These are phyloP conservation scores for Incumbomyces delicatus DNA, from an alignment of 2,329 filamentous ascomycete genomes.

Conservation along the genomic window DNA sequence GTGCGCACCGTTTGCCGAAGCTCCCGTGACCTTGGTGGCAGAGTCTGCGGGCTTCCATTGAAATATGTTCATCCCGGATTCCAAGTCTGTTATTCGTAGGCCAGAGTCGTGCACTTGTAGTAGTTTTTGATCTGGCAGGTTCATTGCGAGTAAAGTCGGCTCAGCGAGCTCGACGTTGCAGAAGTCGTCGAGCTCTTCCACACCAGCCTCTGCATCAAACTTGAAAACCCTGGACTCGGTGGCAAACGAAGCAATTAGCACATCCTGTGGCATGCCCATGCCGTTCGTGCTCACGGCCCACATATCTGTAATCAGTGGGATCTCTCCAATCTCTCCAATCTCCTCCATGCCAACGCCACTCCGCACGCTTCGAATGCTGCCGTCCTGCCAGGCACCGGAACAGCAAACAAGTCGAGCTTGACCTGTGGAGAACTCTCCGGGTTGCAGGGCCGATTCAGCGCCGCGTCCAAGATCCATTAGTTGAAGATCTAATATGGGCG, in stretches of 20 bases:
- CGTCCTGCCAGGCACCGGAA: constrained; percentile 81
- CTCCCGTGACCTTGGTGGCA: constrained; percentile 58
- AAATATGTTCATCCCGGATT: constrained; percentile 36
- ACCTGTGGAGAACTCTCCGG: constrained; percentile 87
- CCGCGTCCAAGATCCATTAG: constrained; percentile 93
- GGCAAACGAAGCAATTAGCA: constrained; percentile 68
- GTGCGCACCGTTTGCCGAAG: constrained; percentile 61
- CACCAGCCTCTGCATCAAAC: constrained; percentile 63
- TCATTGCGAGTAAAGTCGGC: constrained; percentile 62
- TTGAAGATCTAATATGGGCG: constrained; percentile 83
- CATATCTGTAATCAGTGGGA: constrained; percentile 62
- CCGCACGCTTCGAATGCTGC: constrained; percentile 77
- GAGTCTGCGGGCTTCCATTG: constrained; percentile 36
- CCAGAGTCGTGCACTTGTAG: constrained; percentile 65
- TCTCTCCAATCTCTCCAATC: constrained; percentile 67
- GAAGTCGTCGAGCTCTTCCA: constrained; percentile 78
- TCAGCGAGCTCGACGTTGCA: constrained; percentile 59
- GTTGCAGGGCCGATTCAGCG: constrained; percentile 59
- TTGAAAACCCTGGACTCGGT: constrained; percentile 74
- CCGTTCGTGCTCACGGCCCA: constrained; percentile 55
- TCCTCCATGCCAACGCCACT: constrained; percentile 92
- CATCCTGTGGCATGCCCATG: constrained; percentile 48
- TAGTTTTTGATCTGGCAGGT: constrained; percentile 53
- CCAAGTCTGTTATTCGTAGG: constrained; percentile 48
- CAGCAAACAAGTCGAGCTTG: constrained; percentile 90